Evolutionary conservation across 768 basidiomycete genomes (phyloP).

Genomic region (Mrakia frigida): DNA sequence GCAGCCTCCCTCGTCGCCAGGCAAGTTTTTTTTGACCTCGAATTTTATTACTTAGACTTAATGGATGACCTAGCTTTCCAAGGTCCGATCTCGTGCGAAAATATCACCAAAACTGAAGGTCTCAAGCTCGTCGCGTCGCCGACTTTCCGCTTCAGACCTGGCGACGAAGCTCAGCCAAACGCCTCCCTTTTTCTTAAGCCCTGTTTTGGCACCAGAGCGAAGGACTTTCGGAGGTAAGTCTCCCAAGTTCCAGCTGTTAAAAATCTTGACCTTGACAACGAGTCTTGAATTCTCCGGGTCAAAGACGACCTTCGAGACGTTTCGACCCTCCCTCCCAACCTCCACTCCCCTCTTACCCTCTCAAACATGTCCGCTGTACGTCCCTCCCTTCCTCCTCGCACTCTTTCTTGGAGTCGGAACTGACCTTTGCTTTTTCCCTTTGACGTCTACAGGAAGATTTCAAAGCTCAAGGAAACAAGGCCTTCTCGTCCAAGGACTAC

Average conservation of each 20-base stretch:
- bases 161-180: no score
- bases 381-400: neutral
- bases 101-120: no score
- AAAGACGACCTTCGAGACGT: neutral
- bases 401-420: neutral
- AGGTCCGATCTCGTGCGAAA: no score
- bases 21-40: neutral
- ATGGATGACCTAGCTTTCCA: no score
- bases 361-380: slow-evolving; percentile 19
- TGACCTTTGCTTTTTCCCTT: neutral
- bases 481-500: slow-evolving; percentile 88
- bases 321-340: neutral
- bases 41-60: neutral
- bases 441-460: slow-evolving; percentile 52
- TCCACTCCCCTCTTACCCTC: neutral
- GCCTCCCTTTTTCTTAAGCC: no score
- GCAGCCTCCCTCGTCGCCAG: neutral
- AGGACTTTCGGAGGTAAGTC: no score
- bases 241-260: no score
- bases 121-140: no score
- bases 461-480: slow-evolving; percentile 92
- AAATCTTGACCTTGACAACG: no score
- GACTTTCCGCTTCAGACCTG: neutral
- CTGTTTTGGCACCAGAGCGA: no score
- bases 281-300: no score